Evolutionary conservation across 225 moss, liverwort and hornwort genomes (phyloP).

Genomic region (Physcomitrium patens): DNA sequence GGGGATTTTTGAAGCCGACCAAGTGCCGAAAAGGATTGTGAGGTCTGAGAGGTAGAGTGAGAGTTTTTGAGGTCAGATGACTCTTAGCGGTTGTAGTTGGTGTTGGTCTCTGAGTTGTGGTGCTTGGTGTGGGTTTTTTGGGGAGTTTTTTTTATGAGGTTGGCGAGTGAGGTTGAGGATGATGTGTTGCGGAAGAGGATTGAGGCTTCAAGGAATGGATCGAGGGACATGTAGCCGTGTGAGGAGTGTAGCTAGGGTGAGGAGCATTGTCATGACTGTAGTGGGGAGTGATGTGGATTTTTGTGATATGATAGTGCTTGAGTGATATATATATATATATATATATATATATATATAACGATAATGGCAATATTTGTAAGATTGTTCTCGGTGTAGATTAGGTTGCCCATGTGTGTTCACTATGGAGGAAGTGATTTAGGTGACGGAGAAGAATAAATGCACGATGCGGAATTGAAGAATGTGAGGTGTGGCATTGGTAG

Average conservation of each 20-base stretch:
- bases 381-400: slow-evolving; percentile 8
- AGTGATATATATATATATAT: not conserved
- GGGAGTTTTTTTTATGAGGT: not conserved
- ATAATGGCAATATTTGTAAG: not conserved
- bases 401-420: not conserved
- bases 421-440: too few species aligned
- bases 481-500: not conserved
- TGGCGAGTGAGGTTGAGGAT: not conserved
- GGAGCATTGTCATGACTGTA: not conserved
- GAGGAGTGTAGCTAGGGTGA: not conserved
- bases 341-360: too few species aligned
- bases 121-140: not conserved
- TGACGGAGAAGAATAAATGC: slow-evolving; percentile 10
- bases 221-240: not conserved
- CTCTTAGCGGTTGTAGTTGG: not conserved
- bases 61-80: not conserved
- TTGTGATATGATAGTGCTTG: not conserved
- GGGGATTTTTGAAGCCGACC: not conserved
- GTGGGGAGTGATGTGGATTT: not conserved
- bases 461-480: not conserved
- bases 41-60: not conserved
- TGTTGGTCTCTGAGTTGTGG: too few species aligned
- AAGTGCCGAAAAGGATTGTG: not conserved
- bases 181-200: not conserved
- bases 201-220: slow-evolving; percentile 1